These are phyloP conservation scores for Yamadazyma aaseri DNA, from an alignment of 1,139 yeast genomes.

Conservation along the genomic window DNA sequence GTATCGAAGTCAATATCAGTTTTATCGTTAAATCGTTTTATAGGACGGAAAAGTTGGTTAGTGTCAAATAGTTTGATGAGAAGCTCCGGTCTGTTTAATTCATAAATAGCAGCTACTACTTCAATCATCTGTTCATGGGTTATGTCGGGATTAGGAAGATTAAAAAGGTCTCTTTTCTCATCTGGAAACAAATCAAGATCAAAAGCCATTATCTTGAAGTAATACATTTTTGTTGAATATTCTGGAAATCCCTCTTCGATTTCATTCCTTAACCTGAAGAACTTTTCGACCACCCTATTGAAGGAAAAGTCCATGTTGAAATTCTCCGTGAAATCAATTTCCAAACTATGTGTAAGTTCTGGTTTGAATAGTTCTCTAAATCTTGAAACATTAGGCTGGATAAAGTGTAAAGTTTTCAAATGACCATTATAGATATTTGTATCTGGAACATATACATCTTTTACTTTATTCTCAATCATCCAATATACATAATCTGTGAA, in stretches of 20 bases:
- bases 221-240: background rate
- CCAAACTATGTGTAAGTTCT: background rate
- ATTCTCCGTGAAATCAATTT: conserved; percentile 1
- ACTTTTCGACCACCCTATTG: conserved; percentile 4
- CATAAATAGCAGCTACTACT: background rate
- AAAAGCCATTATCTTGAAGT: conserved; percentile 3
- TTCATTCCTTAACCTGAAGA: conserved; percentile 2
- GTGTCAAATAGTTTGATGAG: background rate
- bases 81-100: background rate
- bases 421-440: conserved; percentile 5
- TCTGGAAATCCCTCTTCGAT: background rate
- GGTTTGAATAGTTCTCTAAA: background rate
- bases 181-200: background rate
- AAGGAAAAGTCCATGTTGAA: conserved; percentile 5
- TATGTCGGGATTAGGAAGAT: conserved; percentile 1
- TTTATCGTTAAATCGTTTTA: background rate
- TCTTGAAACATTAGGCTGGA: too few species aligned
- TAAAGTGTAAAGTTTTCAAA: background rate
- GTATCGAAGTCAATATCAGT: background rate
- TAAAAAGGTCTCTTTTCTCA: background rate
- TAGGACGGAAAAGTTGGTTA: background rate
- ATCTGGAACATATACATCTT: conserved; percentile 1
- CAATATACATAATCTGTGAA: conserved; percentile 31
- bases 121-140: background rate
- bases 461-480: conserved; percentile 33